Percentiles rank a stretch among this genome's conserved stretches.
phyloP scores from a whole-genome alignment of 495 filamentous ascomycete genomes.

The Neurospora tetraspora region DNA sequence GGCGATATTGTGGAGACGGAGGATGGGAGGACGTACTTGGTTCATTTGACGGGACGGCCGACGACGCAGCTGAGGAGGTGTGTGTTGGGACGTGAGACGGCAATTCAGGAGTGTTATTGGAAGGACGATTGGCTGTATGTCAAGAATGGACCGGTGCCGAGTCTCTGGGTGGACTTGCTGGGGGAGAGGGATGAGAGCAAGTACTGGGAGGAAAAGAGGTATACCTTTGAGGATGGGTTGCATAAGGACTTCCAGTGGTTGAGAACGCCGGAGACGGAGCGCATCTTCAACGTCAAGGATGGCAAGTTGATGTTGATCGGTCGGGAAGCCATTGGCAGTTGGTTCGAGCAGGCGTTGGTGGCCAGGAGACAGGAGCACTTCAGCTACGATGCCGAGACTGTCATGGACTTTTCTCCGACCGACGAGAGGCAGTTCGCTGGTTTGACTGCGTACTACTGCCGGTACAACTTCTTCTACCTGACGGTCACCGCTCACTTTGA shows the following conservation, averaged over 20 bases:
- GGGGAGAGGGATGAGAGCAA: constrained; percentile 33
- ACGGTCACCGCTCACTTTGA: constrained; percentile 44
- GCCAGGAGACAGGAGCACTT: constrained; percentile 46
- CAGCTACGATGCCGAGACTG: constrained; percentile 46
- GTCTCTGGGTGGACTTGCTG: constrained; percentile 41
- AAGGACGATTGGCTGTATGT: constrained; percentile 46
- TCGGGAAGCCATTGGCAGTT: constrained; percentile 40
- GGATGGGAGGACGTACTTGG: constrained; percentile 45
- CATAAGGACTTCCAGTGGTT: constrained; percentile 48
- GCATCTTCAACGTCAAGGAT: constrained; percentile 34
- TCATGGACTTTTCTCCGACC: constrained; percentile 37
- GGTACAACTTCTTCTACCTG: constrained; percentile 50
- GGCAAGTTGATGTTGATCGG: constrained; percentile 36
- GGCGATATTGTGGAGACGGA: constrained; percentile 50
- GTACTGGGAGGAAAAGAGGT: constrained; percentile 44
- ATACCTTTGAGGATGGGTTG: constrained; percentile 36
- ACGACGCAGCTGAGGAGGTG: constrained; percentile 43
- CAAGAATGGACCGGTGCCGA: constrained; percentile 45
- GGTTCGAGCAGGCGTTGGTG: constrained; percentile 48
- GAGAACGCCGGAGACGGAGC: constrained; percentile 42
- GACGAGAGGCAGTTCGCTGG: constrained; percentile 49
- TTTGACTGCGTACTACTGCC: constrained; percentile 47
- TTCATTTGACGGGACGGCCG: constrained; percentile 44
- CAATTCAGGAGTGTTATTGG: constrained; percentile 47
- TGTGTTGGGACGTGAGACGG: constrained; percentile 44